These are phyloP conservation scores for Fonsecaea erecta DNA, from an alignment of 2,329 filamentous ascomycete species.

Conservation along the genomic window DNA sequence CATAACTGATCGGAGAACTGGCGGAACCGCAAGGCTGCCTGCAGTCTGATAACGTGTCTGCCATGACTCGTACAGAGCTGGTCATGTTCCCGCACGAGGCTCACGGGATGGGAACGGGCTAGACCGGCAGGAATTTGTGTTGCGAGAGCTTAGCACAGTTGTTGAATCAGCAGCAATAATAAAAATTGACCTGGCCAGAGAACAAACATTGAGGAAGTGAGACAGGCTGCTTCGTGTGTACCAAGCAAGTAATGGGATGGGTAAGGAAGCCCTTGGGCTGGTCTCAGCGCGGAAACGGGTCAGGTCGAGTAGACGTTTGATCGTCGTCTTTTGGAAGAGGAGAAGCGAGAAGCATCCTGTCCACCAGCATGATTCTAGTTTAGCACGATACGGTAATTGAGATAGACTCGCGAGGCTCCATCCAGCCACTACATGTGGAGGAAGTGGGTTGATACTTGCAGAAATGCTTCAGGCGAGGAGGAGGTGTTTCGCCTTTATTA, in stretches of 20 bases:
- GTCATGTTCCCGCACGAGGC: neutral
- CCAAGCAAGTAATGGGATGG: neutral
- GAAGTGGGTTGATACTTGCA: neutral
- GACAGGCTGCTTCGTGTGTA: constrained; percentile 5
- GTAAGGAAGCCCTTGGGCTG: neutral
- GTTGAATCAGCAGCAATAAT: neutral
- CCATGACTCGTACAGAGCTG: constrained; percentile 11
- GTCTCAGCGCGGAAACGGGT: constrained; percentile 4
- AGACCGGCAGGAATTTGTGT: constrained; percentile 2
- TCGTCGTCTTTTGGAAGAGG: neutral
- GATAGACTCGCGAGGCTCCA: no score
- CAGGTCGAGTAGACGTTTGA: neutral
- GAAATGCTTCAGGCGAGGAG: neutral
- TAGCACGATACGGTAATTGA: constrained; percentile 1
- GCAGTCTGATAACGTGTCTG: constrained; percentile 13
- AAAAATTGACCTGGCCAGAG: neutral
- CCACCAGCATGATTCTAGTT: constrained; percentile 4
- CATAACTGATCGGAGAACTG: neutral
- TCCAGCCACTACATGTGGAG: no score
- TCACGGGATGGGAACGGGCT: neutral
- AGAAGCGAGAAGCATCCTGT: neutral
- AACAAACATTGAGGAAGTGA: constrained; percentile 4
- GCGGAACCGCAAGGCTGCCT: constrained; percentile 25
- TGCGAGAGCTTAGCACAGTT: neutral
- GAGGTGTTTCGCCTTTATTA: neutral